phyloP scores from a whole-genome alignment of 1,139 yeast genomes.

The Fermentozyma sake region DNA sequence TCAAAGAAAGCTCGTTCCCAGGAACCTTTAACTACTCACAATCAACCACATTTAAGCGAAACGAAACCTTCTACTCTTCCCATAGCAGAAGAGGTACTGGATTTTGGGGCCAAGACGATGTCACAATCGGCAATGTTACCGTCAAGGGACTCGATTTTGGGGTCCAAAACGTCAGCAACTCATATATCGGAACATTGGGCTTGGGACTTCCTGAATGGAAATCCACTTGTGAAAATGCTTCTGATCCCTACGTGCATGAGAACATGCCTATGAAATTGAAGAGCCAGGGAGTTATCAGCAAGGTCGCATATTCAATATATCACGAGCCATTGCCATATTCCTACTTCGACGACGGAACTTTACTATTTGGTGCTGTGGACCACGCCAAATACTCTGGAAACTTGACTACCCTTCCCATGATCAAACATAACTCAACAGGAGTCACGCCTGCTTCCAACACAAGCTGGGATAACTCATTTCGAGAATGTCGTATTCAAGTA shows the following conservation, averaged over 20 bases:
- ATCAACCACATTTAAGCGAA: too few relatives aligned
- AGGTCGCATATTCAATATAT: slow-evolving; percentile 12
- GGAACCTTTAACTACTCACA: too few relatives aligned
- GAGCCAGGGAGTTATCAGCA: slow-evolving; percentile 7
- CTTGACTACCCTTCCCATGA: too few relatives aligned
- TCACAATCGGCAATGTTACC: slow-evolving; percentile 33
- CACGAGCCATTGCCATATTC: too few relatives aligned
- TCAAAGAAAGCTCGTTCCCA: too few relatives aligned
- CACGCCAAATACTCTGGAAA: slow-evolving; percentile 48
- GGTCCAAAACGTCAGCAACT: slow-evolving; percentile 39
- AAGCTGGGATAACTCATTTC: too few relatives aligned
- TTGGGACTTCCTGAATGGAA: slow-evolving; percentile 53
- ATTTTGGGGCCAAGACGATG: slow-evolving; percentile 47
- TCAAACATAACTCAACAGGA: too few relatives aligned
- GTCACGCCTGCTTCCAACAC: too few relatives aligned
- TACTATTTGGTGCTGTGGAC: slow-evolving; percentile 59
- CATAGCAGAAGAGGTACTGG: slow-evolving; percentile 62
- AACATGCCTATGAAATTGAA: slow-evolving; percentile 10
- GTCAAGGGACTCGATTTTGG: slow-evolving; percentile 50
- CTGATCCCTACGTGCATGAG: too few relatives aligned
- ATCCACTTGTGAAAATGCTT: slow-evolving; percentile 18
- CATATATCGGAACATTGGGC: slow-evolving; percentile 48
- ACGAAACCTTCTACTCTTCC: slow-evolving; percentile 58
- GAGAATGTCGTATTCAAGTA: too few relatives aligned
- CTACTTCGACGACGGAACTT: slow-evolving; percentile 48